phyloP scores from a whole-genome alignment of 345 rosid species.

The Syzygium grande region DNA sequence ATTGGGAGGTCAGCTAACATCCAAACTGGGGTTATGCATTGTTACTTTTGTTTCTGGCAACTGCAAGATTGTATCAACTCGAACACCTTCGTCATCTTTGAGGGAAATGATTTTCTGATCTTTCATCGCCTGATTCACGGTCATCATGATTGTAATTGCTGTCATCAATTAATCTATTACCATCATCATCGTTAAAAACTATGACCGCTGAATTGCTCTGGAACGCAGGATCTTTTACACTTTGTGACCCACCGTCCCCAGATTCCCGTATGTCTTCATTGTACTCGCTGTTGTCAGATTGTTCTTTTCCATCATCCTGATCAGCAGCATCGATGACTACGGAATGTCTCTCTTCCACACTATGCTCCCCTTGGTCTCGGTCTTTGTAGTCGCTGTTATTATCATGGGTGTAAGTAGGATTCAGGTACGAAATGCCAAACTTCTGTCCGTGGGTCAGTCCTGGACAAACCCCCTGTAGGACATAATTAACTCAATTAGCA shows the following conservation, averaged over 20 bases:
- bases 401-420: constrained; percentile 16
- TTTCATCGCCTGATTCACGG: constrained; percentile 4
- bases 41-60: neutral
- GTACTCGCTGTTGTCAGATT: neutral
- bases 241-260: neutral
- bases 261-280: constrained; percentile 3
- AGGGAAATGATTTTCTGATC: constrained; percentile 3
- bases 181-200: constrained; percentile 15
- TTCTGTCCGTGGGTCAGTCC: constrained; percentile 78
- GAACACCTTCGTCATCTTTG: constrained; percentile 4
- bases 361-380: constrained; percentile 11
- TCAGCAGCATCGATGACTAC: constrained; percentile 24
- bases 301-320: constrained; percentile 4
- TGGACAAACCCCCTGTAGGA: constrained; percentile 72
- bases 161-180: constrained; percentile 1
- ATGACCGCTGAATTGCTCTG: constrained; percentile 23
- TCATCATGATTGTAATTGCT: neutral
- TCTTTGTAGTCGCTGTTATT: constrained; percentile 10
- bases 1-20: neutral
- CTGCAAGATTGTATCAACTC: neutral
- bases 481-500: neutral
- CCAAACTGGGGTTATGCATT: neutral
- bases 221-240: constrained; percentile 5
- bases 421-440: constrained; percentile 54
- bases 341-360: constrained; percentile 14